Evolutionary conservation across 2,329 filamentous ascomycete genomes (phyloP).

Genomic region (Fusarium sp.): DNA sequence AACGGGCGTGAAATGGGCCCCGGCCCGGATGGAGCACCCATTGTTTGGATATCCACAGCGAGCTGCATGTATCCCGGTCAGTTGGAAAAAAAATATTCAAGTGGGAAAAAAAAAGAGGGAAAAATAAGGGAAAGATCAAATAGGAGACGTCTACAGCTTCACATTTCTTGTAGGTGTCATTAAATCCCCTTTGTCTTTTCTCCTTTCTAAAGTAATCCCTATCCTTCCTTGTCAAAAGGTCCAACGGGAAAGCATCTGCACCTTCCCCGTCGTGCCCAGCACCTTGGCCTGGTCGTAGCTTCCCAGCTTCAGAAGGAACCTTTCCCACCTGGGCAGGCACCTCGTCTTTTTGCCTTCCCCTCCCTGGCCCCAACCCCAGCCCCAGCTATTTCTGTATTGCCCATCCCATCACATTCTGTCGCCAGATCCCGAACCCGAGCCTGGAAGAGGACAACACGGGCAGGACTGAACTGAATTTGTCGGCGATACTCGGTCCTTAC

Average conservation of each 20-base stretch:
- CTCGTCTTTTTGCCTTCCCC: constrained; percentile 20
- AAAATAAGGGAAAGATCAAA: background rate
- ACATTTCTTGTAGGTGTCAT: background rate
- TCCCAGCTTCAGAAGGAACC: constrained; percentile 25
- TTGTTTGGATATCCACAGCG: constrained; percentile 4
- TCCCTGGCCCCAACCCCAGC: constrained; percentile 29
- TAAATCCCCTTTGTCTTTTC: background rate
- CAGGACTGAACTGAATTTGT: background rate
- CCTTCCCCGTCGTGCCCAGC: background rate
- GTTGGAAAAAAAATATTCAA: background rate
- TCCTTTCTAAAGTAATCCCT: background rate
- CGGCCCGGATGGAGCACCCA: constrained; percentile 10
- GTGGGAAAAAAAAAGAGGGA: background rate
- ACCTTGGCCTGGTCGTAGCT: constrained; percentile 18
- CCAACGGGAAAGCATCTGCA: background rate
- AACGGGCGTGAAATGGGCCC: background rate
- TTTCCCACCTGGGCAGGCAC: constrained; percentile 34
- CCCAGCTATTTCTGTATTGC: constrained; percentile 33
- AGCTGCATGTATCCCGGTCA: background rate
- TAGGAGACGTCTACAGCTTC: background rate
- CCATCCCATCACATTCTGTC: background rate
- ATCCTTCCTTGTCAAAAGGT: background rate
- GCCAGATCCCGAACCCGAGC: background rate
- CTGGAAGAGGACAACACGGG: constrained; percentile 4
- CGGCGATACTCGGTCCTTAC: constrained; percentile 4